These are phyloP conservation scores for Trametes pubescens DNA, from an alignment of 1,284 basidiomycete genomes.

Conservation along the genomic window DNA sequence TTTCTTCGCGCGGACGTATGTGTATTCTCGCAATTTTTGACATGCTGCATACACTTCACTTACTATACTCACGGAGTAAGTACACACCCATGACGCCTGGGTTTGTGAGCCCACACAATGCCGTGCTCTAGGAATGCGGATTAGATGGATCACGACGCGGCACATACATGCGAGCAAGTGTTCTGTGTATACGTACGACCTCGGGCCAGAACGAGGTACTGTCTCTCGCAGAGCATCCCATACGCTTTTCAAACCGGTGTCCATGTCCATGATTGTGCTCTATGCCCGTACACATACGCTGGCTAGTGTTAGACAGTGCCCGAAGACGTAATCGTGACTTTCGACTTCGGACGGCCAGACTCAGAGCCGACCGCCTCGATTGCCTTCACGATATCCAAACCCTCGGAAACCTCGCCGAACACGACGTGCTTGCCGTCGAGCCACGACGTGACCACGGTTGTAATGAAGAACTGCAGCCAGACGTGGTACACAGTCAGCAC, in stretches of 20 bases:
- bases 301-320: slow-evolving; percentile 48
- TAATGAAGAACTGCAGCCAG: slow-evolving; percentile 81
- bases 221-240: slow-evolving; percentile 10
- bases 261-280: neutral
- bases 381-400: slow-evolving; percentile 78
- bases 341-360: slow-evolving; percentile 59
- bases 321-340: slow-evolving; percentile 70
- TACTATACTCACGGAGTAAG: no score
- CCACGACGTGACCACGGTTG: slow-evolving; percentile 82
- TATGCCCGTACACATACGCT: neutral
- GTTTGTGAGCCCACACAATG: neutral
- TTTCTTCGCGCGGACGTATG: no score
- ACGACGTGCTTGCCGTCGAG: slow-evolving; percentile 85
- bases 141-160: neutral
- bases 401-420: slow-evolving; percentile 85
- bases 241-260: slow-evolving; percentile 6
- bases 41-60: no score
- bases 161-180: slow-evolving; percentile 1
- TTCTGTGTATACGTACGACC: slow-evolving; percentile 7
- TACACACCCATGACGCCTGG: no score
- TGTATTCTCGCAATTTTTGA: no score
- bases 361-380: slow-evolving; percentile 75
- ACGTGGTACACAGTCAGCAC: neutral
- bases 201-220: slow-evolving; percentile 4
- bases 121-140: neutral